Base-by-base conservation (phyloP, 2,329 filamentous ascomycete species). In the Helotiales sp. region DNA sequence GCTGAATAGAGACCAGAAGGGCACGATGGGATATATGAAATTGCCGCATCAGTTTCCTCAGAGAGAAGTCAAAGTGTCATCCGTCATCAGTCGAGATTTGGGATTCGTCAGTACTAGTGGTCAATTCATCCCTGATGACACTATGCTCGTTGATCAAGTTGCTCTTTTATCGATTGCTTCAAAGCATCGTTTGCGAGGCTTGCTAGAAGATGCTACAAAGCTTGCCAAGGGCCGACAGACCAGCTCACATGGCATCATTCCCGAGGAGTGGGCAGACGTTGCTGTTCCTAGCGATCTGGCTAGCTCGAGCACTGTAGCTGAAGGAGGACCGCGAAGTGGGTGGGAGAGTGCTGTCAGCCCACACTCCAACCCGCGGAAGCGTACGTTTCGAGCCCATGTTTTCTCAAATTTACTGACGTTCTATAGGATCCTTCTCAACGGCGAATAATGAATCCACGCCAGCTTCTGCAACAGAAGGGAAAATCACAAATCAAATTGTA, bases 121-220 rank as follows among this genome's bases (percentile, higher is more conserved):
- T 2, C 84, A 85, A 19, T 91, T 89, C 54, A 83, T 96, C 34
- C 83, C 95, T 0, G 85, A 88, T 33, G 89, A 92, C 42, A 85
- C 90, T 1, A 86, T 83, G 54, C 77, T 96, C 31, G 88, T 89
- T 13, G 92, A 96, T 60, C 89, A 97, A 64, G 76, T 97, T 44
- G 89, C 90, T 25, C 79, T 97, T 15, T 72, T 97, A 57, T 95
- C 91, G 5, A 81, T 97, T 56, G 90, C 90, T 17, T 87, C 91
- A 9, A 91, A 93, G 70, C 89, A 96, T 66, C 83, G 91, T 27
- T 67, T 97, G 34, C 82, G 90, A 53, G 84, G 86, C 12, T 75
- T 97, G 29, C 70, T 97, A 3, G 89, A 93, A 68, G 92, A 96
- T 66, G 86, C 91, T 10, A 83, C 86, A 54, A 81, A 81, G 9